These are phyloP conservation scores for Fusarium secorum DNA, from an alignment of 2,329 filamentous ascomycete species.

Conservation along the genomic window DNA sequence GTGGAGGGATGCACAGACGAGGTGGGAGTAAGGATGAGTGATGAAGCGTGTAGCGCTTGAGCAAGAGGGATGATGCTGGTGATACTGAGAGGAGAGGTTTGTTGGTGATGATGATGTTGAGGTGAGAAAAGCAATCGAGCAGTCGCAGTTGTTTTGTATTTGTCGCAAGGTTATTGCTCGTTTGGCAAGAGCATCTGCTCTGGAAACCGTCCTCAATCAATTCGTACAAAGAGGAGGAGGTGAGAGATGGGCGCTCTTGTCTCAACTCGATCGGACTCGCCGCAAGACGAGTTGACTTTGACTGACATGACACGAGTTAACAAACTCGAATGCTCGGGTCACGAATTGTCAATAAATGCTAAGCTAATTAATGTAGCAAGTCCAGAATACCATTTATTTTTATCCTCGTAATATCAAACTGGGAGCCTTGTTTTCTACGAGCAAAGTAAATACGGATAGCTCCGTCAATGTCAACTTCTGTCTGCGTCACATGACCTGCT, in stretches of 20 bases:
- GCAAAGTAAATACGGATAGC: too few relatives aligned
- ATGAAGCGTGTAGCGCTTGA: background rate
- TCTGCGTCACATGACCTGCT: too few relatives aligned
- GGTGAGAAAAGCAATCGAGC: background rate
- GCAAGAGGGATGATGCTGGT: background rate
- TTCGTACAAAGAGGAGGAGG: background rate
- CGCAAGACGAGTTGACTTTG: background rate
- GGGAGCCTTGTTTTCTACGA: too few relatives aligned
- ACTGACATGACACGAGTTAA: background rate
- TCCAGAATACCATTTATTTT: background rate
- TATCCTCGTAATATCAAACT: background rate
- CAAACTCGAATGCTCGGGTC: background rate
- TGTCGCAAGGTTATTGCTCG: background rate
- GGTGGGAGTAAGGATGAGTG: fast-evolving
- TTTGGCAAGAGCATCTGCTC: background rate
- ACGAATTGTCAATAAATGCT: background rate
- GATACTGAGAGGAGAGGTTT: too few relatives aligned
- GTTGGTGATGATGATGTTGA: background rate
- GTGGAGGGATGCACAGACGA: background rate
- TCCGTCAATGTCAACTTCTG: too few relatives aligned
- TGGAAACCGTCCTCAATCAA: background rate
- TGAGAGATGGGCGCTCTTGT: background rate
- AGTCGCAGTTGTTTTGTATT: background rate
- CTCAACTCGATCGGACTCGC: background rate
- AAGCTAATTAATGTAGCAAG: background rate